phyloP scores from a whole-genome alignment of 768 basidiomycete species.

The Hemileccinum rubropunctum region DNA sequence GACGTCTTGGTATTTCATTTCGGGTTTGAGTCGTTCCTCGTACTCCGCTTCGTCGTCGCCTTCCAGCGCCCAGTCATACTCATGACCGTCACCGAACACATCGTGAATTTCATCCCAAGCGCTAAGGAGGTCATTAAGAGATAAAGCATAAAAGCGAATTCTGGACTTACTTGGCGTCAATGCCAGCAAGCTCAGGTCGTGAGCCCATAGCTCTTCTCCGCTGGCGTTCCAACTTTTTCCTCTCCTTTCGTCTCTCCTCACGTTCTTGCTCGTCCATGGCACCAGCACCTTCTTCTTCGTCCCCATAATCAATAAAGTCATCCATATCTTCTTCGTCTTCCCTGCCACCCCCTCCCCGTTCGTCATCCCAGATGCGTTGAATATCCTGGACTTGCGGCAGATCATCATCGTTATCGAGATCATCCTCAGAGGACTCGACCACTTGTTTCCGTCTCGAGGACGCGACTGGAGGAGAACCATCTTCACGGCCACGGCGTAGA shows the following conservation, averaged over 20 bases:
- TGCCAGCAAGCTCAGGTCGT: slow-evolving; percentile 71
- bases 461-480: slow-evolving; percentile 63
- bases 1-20: slow-evolving; percentile 87
- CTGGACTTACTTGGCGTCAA: slow-evolving; percentile 72
- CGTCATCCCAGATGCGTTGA: slow-evolving; percentile 80
- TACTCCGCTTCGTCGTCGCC: slow-evolving; percentile 65
- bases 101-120: slow-evolving; percentile 96
- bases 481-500: slow-evolving; percentile 70
- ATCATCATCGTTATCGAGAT: slow-evolving; percentile 54
- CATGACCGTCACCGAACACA: slow-evolving; percentile 94
- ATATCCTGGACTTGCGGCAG: slow-evolving; percentile 55
- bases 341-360: slow-evolving; percentile 42
- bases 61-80: slow-evolving; percentile 92
- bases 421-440: slow-evolving; percentile 76
- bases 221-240: slow-evolving; percentile 59
- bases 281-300: slow-evolving; percentile 79
- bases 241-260: slow-evolving; percentile 69
- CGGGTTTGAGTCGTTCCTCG: slow-evolving; percentile 53
- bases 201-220: slow-evolving; percentile 63
- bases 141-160: not conserved
- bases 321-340: slow-evolving; percentile 66
- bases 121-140: slow-evolving; percentile 39
- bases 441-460: slow-evolving; percentile 58
- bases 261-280: slow-evolving; percentile 74
- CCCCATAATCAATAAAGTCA: slow-evolving; percentile 76